Evolutionary conservation across 2,329 filamentous ascomycete species (phyloP).

Genomic region (Alternaria longipes): DNA sequence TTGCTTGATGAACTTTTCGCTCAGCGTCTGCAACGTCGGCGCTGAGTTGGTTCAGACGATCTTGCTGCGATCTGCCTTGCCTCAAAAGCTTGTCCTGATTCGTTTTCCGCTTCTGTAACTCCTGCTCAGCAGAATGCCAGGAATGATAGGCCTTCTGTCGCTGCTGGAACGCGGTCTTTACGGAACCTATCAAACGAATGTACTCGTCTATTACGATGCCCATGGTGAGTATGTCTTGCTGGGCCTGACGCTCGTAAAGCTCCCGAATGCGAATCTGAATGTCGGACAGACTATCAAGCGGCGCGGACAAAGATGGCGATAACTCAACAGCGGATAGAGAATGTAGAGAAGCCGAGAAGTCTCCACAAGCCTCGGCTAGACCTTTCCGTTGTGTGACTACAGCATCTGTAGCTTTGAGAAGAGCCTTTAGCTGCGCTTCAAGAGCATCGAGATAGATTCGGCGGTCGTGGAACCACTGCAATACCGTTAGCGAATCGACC

Average conservation of each 20-base stretch:
- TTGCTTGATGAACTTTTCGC: conserved; percentile 87
- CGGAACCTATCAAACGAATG: conserved; percentile 91
- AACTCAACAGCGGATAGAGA: conserved; percentile 92
- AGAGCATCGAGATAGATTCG: conserved; percentile 93
- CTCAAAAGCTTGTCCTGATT: conserved; percentile 94
- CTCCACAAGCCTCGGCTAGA: conserved; percentile 89
- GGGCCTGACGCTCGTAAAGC: conserved; percentile 94
- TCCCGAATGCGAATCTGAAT: conserved; percentile 93
- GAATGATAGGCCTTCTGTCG: conserved; percentile 95
- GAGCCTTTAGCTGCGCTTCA: conserved; percentile 86
- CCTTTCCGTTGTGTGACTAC: conserved; percentile 93
- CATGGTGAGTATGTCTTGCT: conserved; percentile 94
- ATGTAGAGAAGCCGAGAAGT: conserved; percentile 93
- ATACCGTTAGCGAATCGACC: conserved; percentile 17
- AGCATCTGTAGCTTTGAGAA: conserved; percentile 92
- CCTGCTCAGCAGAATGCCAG: conserved; percentile 90
- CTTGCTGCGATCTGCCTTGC: conserved; percentile 95
- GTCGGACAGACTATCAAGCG: conserved; percentile 89
- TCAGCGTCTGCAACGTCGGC: conserved; percentile 96
- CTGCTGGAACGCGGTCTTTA: conserved; percentile 91
- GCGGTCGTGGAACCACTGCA: conserved; percentile 95
- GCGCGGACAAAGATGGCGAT: conserved; percentile 85
- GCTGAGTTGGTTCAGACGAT: conserved; percentile 88
- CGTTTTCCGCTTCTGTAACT: conserved; percentile 86
- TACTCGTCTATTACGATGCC: conserved; percentile 99